Conservation (phyloP, 768 basidiomycete species). For the Pholiota conissans region DNA sequence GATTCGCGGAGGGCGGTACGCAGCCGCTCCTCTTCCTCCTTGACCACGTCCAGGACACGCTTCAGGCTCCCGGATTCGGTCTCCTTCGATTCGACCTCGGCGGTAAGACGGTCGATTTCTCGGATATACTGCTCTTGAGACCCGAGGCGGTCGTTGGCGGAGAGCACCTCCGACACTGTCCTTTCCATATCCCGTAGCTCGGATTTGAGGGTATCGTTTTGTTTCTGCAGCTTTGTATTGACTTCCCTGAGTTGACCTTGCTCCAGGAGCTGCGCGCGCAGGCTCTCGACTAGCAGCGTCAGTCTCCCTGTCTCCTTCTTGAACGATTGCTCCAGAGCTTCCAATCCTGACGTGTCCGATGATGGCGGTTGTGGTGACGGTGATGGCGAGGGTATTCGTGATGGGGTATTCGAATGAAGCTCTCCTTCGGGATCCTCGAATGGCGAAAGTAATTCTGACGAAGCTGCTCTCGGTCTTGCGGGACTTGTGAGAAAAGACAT, state of each 20-base stretch:
- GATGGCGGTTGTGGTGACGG: constrained; percentile 6
- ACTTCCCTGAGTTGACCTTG: constrained; percentile 25
- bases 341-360: constrained; percentile 16
- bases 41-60: constrained; percentile 27
- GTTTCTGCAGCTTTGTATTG: constrained; percentile 23
- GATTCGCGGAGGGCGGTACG: constrained; percentile 23
- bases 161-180: constrained; percentile 26
- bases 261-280: constrained; percentile 25
- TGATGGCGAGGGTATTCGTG: constrained; percentile 7
- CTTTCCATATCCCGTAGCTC: constrained; percentile 29
- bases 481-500: constrained; percentile 8
- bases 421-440: constrained; percentile 19
- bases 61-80: constrained; percentile 31
- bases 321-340: constrained; percentile 22
- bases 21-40: constrained; percentile 26
- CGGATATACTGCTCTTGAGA: constrained; percentile 26
- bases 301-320: constrained; percentile 29
- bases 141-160: constrained; percentile 23
- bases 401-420: neutral
- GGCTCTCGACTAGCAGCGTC: constrained; percentile 24
- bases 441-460: constrained; percentile 13
- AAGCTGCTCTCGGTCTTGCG: neutral
- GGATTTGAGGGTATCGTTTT: constrained; percentile 26
- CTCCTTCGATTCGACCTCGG: constrained; percentile 22
- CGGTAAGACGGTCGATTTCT: constrained; percentile 28